Base-by-base conservation (phyloP, 352 stramenopile genomes). In the Pythium utonaiense region DNA sequence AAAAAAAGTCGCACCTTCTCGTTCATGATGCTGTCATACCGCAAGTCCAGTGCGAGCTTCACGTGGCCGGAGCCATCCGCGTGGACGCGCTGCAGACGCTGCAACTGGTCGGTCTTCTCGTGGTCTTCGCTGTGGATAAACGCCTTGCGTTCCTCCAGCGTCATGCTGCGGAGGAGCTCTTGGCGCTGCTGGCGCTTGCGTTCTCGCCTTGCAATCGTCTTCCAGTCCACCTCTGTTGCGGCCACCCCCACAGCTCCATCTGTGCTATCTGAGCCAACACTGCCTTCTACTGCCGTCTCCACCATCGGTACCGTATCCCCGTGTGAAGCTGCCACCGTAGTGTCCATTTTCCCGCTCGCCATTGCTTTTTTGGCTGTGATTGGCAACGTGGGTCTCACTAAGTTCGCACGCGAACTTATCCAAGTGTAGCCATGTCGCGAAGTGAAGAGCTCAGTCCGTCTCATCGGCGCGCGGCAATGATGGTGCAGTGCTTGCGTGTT, bases 21-120 rank as follows among this genome's bases (percentile, higher is more conserved):
- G 70, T 88, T 93, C 83, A 93, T 93, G 67, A 93, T 89, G 47
- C 47, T 71, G 54, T 93, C 80, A 60, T 88, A 93, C 52, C 77
- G 62, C 56, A 90, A 64, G 59, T 93, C 83, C 19, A 93, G 74
- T 8, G 74, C 79, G 28, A 93, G 64, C 3, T 68, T 73, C 57
- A 88, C 73, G 45, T 38, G 75, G 6, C 40, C 53, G 6, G 49
- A 68, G 45, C 70, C 57, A 3, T 44, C 16, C 9, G 61, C 60
- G 22, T 51, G 65, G 1, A 70, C 71, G 44, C 48, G 64, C 17
- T 68, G 60, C 60, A 88, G 67, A 21, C 63, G 68, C 48, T 70
- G 60, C 21, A 66, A 45, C 7, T 58, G 62, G 40, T 69, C 54
- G 19, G 62, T 55, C 27, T 81, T 86, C 10, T 75, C 52, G 12